Percentiles rank a stretch among this genome's conserved stretches.
phyloP scores from a whole-genome alignment of 2,329 filamentous ascomycete species.

The Fusarium sp. region DNA sequence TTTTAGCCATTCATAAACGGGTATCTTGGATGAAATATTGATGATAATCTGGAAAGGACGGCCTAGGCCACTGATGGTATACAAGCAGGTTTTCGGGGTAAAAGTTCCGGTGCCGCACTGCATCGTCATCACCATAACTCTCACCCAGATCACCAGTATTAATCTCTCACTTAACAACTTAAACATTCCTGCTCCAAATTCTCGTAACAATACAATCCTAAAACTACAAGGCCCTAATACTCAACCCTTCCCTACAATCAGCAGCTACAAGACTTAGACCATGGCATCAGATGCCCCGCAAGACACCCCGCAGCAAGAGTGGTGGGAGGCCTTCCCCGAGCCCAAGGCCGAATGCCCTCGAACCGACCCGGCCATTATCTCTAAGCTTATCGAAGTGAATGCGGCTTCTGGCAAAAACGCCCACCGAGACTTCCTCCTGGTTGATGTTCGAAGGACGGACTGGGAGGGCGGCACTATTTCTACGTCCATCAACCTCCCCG shows the following conservation, averaged over 20 bases:
- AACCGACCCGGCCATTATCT: slow-evolving; percentile 59
- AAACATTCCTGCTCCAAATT: not conserved
- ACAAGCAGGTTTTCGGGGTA: slow-evolving; percentile 14
- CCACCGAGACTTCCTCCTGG: slow-evolving; percentile 60
- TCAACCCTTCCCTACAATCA: not conserved
- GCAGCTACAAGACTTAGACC: not conserved
- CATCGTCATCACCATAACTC: slow-evolving; percentile 16
- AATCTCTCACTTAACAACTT: not conserved
- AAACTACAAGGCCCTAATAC: not conserved
- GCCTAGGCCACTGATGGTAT: not conserved
- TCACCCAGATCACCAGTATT: not conserved
- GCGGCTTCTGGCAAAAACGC: slow-evolving; percentile 49
- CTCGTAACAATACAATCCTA: accelerated
- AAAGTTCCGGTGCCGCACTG: slow-evolving; percentile 13
- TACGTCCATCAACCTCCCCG: slow-evolving; percentile 71
- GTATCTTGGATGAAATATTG: not conserved
- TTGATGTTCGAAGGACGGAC: slow-evolving; percentile 69
- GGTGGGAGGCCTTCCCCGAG: slow-evolving; percentile 62
- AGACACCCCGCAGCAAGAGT: slow-evolving; percentile 47
- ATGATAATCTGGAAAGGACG: slow-evolving; percentile 3
- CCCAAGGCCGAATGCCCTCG: slow-evolving; percentile 57
- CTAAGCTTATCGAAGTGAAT: slow-evolving; percentile 58
- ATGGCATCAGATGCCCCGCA: slow-evolving; percentile 49
- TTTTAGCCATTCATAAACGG: too few relatives aligned
- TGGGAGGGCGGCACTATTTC: slow-evolving; percentile 73